Conservation (phyloP, 139 green algal species). For the Closterium sp. region DNA sequence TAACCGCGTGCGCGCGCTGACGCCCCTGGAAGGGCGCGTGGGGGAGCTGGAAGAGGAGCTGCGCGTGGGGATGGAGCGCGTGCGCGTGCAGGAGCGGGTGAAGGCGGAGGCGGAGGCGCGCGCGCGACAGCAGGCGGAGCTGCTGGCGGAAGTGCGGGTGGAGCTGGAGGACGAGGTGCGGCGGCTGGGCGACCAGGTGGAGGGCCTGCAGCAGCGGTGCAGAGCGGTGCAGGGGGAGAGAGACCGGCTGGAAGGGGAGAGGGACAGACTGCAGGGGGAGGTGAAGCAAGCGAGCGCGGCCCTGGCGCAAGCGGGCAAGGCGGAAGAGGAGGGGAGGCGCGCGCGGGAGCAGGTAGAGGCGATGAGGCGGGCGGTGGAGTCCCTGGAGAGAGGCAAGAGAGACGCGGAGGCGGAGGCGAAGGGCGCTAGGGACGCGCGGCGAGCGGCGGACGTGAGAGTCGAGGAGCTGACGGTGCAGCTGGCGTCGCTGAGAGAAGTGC, state of each 20-base stretch:
- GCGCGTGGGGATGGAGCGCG: not conserved
- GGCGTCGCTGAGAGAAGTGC: conserved; percentile 2
- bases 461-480: not conserved
- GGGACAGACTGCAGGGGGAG: not conserved
- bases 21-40: not conserved
- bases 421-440: not conserved
- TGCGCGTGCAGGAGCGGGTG: not conserved
- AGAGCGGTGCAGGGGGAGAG: conserved; percentile 3
- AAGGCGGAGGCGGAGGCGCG: not conserved
- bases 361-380: not conserved
- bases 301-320: not conserved
- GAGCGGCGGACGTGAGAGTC: not conserved
- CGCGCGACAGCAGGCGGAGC: not conserved
- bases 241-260: not conserved
- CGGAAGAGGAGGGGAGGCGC: not conserved
- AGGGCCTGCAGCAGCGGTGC: conserved; percentile 28
- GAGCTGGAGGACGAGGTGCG: conserved; percentile 27
- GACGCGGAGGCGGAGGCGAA: conserved; percentile 1
- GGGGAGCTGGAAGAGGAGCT: conserved; percentile 15
- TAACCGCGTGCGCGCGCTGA: not conserved
- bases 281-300: not conserved
- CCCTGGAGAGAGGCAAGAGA: not conserved
- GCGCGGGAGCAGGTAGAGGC: not conserved
- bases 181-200: not conserved
- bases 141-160: not conserved